These are phyloP conservation scores for Rhododendron simsii DNA, from an alignment of 148 eudicot species.

Conservation along the genomic window DNA sequence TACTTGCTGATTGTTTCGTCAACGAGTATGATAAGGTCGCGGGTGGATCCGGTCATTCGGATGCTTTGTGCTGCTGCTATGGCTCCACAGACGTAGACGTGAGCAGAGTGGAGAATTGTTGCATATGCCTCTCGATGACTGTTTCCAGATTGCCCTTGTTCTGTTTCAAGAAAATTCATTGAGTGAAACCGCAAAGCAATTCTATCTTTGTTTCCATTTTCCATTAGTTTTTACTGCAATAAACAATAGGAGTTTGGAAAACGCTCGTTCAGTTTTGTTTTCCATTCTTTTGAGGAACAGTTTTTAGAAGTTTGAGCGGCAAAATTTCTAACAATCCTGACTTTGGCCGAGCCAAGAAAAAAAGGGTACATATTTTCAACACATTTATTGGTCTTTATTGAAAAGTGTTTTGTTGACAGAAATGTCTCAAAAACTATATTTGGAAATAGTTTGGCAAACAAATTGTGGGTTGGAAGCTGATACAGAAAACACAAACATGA, in stretches of 20 bases:
- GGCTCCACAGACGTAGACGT: conserved; percentile 81
- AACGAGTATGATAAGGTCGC: conserved; percentile 71
- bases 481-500: too few species aligned
- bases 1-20: conserved; percentile 61
- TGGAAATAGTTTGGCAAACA: too few species aligned
- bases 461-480: too few species aligned
- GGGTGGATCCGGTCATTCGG: conserved; percentile 67
- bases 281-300: background rate
- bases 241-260: background rate
- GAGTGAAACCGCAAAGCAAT: background rate
- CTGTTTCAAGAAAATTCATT: conserved; percentile 23
- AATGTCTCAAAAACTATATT: background rate
- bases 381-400: background rate
- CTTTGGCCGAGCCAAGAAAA: too few species aligned
- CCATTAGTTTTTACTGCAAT: background rate
- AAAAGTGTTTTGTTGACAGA: background rate
- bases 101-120: conserved; percentile 76
- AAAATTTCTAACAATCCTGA: too few species aligned
- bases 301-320: background rate
- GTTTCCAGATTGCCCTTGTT: conserved; percentile 30
- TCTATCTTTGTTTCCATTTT: background rate
- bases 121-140: conserved; percentile 68
- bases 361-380: too few species aligned
- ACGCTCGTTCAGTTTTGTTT: background rate
- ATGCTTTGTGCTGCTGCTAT: conserved; percentile 84